These are phyloP conservation scores for Ogataea corticis DNA, from an alignment of 805 yeast genomes.

Conservation along the genomic window DNA sequence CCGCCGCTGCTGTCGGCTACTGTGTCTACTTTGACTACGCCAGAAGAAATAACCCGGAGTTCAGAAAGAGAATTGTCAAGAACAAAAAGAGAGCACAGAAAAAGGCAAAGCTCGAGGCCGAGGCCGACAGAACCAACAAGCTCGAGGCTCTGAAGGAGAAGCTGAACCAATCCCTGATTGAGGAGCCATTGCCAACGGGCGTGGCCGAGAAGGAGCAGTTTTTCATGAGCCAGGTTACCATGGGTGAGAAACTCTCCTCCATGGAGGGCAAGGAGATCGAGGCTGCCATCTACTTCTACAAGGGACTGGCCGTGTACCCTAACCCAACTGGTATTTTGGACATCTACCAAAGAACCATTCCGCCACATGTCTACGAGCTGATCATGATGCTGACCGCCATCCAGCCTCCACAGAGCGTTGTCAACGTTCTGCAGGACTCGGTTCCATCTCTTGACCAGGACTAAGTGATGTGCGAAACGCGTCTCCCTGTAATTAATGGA, in stretches of 20 bases:
- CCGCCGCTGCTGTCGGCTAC: constrained; percentile 66
- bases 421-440: constrained; percentile 57
- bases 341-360: constrained; percentile 86
- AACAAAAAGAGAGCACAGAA: constrained; percentile 62
- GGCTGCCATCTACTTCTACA: constrained; percentile 89
- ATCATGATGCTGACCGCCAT: constrained; percentile 88
- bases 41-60: constrained; percentile 79
- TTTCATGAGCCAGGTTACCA: constrained; percentile 80
- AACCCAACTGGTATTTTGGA: constrained; percentile 90
- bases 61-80: constrained; percentile 74
- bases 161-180: constrained; percentile 61
- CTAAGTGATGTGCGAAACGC: not conserved
- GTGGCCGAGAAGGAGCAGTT: constrained; percentile 68
- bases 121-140: constrained; percentile 59
- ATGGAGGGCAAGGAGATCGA: constrained; percentile 68
- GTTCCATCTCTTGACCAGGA: constrained; percentile 28
- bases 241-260: constrained; percentile 79
- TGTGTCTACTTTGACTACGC: constrained; percentile 88
- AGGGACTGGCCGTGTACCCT: constrained; percentile 91
- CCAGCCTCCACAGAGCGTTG: constrained; percentile 81
- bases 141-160: constrained; percentile 60
- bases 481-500: too few relatives aligned
- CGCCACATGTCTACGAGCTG: constrained; percentile 77
- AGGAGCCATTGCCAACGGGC: constrained; percentile 75
- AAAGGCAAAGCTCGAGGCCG: constrained; percentile 52